Conservation (phyloP, 2,329 filamentous ascomycete genomes). For the Exophiala dermatitidis region DNA sequence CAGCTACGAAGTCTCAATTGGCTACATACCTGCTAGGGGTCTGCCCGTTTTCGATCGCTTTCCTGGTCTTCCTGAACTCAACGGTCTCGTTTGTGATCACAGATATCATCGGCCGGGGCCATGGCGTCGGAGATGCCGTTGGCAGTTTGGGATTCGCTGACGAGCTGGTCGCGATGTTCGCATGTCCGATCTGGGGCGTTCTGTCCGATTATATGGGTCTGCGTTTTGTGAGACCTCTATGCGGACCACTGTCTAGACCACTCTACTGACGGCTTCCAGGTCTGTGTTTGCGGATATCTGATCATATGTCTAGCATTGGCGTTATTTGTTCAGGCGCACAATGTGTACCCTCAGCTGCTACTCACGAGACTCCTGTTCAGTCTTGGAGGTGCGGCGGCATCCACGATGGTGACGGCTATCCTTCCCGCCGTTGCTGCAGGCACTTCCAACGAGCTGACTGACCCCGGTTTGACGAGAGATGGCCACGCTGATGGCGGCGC, state of each 20-base stretch:
- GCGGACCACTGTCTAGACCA: neutral
- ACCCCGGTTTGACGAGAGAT: constrained; percentile 9
- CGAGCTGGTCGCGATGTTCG: constrained; percentile 42
- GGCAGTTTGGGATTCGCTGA: constrained; percentile 48
- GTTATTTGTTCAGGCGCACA: constrained; percentile 74
- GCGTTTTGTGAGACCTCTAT: constrained; percentile 35
- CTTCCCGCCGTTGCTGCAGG: constrained; percentile 57
- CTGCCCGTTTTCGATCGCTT: constrained; percentile 58
- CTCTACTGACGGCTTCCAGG: constrained; percentile 29
- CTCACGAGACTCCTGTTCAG: constrained; percentile 82
- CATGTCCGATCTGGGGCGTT: constrained; percentile 46
- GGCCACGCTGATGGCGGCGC: constrained; percentile 3
- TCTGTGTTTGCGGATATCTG: constrained; percentile 65
- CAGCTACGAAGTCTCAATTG: constrained; percentile 51
- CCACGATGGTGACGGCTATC: constrained; percentile 96
- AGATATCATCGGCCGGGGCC: constrained; percentile 51
- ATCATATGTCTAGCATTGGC: constrained; percentile 72
- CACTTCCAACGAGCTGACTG: constrained; percentile 19
- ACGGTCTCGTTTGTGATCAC: constrained; percentile 59
- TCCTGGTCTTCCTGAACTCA: constrained; percentile 59
- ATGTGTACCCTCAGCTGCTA: constrained; percentile 83
- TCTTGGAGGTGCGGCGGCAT: constrained; percentile 82
- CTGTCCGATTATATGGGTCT: constrained; percentile 45
- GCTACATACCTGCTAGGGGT: constrained; percentile 55
- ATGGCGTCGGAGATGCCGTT: constrained; percentile 54